Percentiles rank a stretch among this genome's conserved stretches.
Conservation (phyloP, 148 eudicot species). For the Rhododendron ferrugineum region DNA sequence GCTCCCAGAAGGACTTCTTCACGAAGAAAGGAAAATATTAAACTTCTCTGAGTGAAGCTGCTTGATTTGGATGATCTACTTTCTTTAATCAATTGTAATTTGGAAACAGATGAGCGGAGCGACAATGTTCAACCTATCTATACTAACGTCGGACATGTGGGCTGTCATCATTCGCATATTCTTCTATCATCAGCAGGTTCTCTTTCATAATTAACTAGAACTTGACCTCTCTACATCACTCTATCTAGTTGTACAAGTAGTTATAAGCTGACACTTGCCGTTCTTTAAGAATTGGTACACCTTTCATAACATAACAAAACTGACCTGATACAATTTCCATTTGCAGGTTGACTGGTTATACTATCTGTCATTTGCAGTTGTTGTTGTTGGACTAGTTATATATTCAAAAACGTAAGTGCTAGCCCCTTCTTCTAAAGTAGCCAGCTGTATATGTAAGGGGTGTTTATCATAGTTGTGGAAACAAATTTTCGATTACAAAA, state of each 20-base stretch:
- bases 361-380: constrained; percentile 60
- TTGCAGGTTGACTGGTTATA: constrained; percentile 86
- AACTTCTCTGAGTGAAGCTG: not conserved
- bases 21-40: not conserved
- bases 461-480: not conserved
- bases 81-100: not conserved
- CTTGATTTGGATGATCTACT: not conserved
- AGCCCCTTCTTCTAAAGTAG: not conserved
- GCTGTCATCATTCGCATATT: constrained; percentile 75
- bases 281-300: not conserved
- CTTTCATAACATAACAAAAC: not conserved
- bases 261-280: not conserved
- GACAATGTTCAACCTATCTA: constrained; percentile 77
- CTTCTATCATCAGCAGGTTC: constrained; percentile 76
- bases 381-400: constrained; percentile 59
- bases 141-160: constrained; percentile 96
- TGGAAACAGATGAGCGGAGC: constrained; percentile 66
- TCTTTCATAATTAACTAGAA: not conserved
- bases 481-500: not conserved
- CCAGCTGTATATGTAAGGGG: not conserved
- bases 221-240: not conserved
- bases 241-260: not conserved
- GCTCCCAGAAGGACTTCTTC: not conserved
- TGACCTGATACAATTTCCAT: not conserved
- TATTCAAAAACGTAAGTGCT: constrained; percentile 58